Evolutionary conservation across 805 yeast genomes (phyloP).

Genomic region (Kluyveromyces dobzhanskii): DNA sequence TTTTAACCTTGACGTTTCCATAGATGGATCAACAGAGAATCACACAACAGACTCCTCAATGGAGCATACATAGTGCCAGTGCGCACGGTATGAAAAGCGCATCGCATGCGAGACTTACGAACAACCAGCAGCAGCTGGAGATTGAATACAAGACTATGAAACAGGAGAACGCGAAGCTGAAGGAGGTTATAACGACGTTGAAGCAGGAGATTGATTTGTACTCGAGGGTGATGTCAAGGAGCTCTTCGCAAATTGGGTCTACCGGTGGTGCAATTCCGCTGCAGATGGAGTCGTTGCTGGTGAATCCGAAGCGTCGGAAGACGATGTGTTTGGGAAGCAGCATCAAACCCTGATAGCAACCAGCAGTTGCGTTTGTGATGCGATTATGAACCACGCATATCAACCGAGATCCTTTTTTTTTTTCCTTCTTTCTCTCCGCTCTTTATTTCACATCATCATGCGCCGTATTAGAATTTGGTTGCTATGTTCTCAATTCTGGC

Average conservation of each 20-base stretch:
- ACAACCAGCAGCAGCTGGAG: constrained; percentile 11
- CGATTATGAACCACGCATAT: too few relatives aligned
- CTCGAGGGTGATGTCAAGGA: constrained; percentile 10
- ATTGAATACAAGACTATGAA: constrained; percentile 18
- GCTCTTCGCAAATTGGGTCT: neutral
- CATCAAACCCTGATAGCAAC: neutral
- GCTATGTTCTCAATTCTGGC: too few relatives aligned
- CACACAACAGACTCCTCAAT: constrained; percentile 2
- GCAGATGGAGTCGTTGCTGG: constrained; percentile 13
- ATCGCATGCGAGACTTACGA: neutral
- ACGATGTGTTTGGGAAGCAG: constrained; percentile 4
- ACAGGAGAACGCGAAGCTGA: constrained; percentile 21
- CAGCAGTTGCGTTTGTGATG: too few relatives aligned
- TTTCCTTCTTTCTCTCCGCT: too few relatives aligned
- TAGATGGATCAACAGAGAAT: constrained; percentile 3
- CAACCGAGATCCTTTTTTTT: too few relatives aligned
- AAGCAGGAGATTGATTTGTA: constrained; percentile 20
- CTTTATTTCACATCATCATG: too few relatives aligned
- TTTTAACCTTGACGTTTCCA: too few relatives aligned
- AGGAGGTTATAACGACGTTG: constrained; percentile 16
- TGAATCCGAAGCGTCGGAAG: constrained; percentile 15
- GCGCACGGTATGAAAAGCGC: constrained; percentile 1
- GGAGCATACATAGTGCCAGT: constrained; percentile 4
- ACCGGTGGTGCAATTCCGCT: constrained; percentile 7
- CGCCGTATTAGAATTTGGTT: too few relatives aligned